Conservation (phyloP, 495 filamentous ascomycete species). For the Hypoxylon fragiforme region DNA sequence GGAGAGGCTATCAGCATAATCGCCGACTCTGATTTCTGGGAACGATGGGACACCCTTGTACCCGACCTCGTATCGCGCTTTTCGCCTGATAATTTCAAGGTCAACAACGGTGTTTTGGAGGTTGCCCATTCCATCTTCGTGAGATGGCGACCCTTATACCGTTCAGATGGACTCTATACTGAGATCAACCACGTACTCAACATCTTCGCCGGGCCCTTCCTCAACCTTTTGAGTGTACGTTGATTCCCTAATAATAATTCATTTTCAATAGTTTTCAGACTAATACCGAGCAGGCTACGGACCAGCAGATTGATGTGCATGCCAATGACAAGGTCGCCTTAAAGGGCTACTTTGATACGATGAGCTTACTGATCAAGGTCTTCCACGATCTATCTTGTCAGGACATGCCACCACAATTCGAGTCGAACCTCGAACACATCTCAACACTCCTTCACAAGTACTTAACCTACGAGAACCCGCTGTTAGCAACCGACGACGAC, state of each 20-base stretch:
- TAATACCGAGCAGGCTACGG: constrained; percentile 62
- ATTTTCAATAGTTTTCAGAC: neutral
- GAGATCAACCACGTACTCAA: constrained; percentile 93
- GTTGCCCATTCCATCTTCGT: constrained; percentile 98
- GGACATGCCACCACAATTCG: constrained; percentile 91
- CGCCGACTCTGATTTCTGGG: constrained; percentile 96
- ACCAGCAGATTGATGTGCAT: constrained; percentile 74
- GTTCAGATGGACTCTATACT: constrained; percentile 84
- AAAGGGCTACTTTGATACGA: constrained; percentile 73
- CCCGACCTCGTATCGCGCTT: constrained; percentile 85
- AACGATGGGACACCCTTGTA: constrained; percentile 84
- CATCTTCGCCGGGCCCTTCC: constrained; percentile 79
- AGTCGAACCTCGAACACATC: constrained; percentile 77
- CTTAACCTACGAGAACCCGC: constrained; percentile 80
- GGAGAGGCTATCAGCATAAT: constrained; percentile 96
- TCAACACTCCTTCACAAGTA: constrained; percentile 87
- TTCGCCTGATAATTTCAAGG: constrained; percentile 70
- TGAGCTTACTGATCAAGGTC: constrained; percentile 85
- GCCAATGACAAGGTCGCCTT: constrained; percentile 72
- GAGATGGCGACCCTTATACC: constrained; percentile 90
- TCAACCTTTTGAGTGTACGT: constrained; percentile 72
- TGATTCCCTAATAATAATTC: neutral
- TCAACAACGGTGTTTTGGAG: constrained; percentile 91
- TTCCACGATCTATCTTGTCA: constrained; percentile 96
- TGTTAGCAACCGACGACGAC: constrained; percentile 82